phyloP scores from a whole-genome alignment of 2,329 filamentous ascomycete species.

The Penicillium sp. region DNA sequence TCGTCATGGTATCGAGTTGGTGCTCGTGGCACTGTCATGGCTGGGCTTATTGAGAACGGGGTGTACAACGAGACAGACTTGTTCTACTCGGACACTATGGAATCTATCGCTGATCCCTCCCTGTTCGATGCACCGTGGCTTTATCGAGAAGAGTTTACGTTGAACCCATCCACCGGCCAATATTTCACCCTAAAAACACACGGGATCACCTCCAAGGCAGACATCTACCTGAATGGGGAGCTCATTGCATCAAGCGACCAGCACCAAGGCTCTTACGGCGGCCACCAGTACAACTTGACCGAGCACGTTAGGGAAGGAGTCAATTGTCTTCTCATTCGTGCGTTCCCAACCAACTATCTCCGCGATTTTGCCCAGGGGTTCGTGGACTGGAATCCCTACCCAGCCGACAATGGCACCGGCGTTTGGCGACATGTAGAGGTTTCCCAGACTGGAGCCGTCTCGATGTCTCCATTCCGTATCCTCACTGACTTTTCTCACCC shows the following conservation, averaged over 20 bases:
- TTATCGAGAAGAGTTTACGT: slow-evolving; percentile 54
- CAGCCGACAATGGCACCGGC: slow-evolving; percentile 61
- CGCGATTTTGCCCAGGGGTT: slow-evolving; percentile 60
- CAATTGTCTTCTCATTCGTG: slow-evolving; percentile 55
- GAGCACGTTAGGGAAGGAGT: slow-evolving; percentile 30
- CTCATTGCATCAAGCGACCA: slow-evolving; percentile 47
- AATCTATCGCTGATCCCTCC: slow-evolving; percentile 42
- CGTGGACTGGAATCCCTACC: slow-evolving; percentile 62
- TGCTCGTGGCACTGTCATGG: slow-evolving; percentile 56
- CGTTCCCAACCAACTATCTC: slow-evolving; percentile 58
- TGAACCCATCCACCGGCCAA: slow-evolving; percentile 33
- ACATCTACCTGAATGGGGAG: slow-evolving; percentile 59
- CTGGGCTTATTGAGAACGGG: slow-evolving; percentile 52
- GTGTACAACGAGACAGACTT: slow-evolving; percentile 53
- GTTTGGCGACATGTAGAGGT: slow-evolving; percentile 60
- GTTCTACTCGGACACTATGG: slow-evolving; percentile 55
- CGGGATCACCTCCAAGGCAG: slow-evolving; percentile 59
- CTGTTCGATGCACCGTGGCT: slow-evolving; percentile 56
- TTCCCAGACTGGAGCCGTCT: slow-evolving; percentile 53
- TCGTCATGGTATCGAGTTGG: slow-evolving; percentile 52
- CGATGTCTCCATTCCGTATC: slow-evolving; percentile 45
- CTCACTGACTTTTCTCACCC: slow-evolving; percentile 41
- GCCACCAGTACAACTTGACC: slow-evolving; percentile 56
- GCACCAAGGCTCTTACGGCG: slow-evolving; percentile 58
- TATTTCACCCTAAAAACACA: slow-evolving; percentile 57